Evolutionary conservation across 2,329 filamentous ascomycete genomes (phyloP).

Genomic region (Pyricularia sp.): DNA sequence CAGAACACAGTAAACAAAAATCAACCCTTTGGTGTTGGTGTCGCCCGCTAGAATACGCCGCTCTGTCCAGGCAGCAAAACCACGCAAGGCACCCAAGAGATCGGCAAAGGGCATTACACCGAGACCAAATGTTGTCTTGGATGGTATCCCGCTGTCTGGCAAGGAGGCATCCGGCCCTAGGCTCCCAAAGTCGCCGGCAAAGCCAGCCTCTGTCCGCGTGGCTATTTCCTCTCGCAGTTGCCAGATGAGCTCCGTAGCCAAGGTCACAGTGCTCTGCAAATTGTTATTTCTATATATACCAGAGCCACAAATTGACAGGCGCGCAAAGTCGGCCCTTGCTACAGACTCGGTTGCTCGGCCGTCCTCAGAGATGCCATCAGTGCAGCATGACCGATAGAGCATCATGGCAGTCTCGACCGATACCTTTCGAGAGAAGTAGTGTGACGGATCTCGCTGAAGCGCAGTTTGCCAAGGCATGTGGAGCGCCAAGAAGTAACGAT

Average conservation of each 20-base stretch:
- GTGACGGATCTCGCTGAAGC: constrained; percentile 34
- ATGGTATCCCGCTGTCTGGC: not conserved
- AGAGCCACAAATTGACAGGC: constrained; percentile 28
- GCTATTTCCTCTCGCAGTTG: constrained; percentile 31
- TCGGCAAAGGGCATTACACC: constrained; percentile 15
- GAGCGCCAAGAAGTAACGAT: constrained; percentile 40
- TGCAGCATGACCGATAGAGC: constrained; percentile 17
- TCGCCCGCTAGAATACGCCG: constrained; percentile 12
- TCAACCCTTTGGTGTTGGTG: constrained; percentile 13
- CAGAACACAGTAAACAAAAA: constrained; percentile 9
- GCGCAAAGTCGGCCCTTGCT: constrained; percentile 23
- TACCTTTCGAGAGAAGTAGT: constrained; percentile 44
- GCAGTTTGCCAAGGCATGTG: constrained; percentile 40
- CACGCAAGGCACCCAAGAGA: not conserved
- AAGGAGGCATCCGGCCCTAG: not conserved
- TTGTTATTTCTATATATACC: constrained; percentile 33
- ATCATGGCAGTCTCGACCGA: constrained; percentile 29
- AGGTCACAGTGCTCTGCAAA: constrained; percentile 27
- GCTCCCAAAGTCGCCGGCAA: constrained; percentile 1
- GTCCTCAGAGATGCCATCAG: not conserved
- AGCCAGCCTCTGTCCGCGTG: constrained; percentile 11
- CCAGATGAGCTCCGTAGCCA: constrained; percentile 36
- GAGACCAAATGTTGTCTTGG: constrained; percentile 14
- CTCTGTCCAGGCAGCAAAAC: not conserved
- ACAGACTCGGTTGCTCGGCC: constrained; percentile 9